Conservation (phyloP, 2,329 filamentous ascomycete species). For the Chrysoporthe deuterocubensis region DNA sequence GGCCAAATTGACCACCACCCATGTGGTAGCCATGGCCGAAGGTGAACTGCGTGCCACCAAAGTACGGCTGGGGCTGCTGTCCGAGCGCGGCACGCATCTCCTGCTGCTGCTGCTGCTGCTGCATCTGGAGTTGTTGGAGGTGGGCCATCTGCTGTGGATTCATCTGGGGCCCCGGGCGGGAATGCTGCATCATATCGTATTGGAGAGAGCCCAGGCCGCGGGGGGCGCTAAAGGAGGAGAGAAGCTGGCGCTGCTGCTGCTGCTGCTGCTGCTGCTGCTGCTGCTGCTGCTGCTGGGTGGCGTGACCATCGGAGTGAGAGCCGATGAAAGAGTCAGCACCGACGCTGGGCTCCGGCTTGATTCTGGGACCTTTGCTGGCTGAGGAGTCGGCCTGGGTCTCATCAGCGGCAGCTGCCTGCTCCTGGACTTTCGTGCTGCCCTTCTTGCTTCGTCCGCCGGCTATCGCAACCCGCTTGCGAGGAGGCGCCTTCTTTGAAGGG, state of each 20-base stretch:
- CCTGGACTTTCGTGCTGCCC: not conserved
- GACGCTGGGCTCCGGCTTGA: not conserved
- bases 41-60: not conserved
- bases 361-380: not conserved
- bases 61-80: not conserved
- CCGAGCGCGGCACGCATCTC: not conserved
- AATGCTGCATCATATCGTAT: not conserved
- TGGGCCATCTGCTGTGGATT: conserved; percentile 6
- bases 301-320: no score
- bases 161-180: not conserved
- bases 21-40: not conserved
- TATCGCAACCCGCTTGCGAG: conserved; percentile 10
- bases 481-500: conserved; percentile 1
- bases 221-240: not conserved
- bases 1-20: not conserved
- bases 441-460: not conserved
- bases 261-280: conserved; percentile 2
- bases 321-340: not conserved
- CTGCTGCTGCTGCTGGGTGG: not conserved
- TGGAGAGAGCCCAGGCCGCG: not conserved
- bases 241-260: conserved; percentile 8
- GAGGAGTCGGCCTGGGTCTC: not conserved
- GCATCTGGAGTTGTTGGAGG: conserved; percentile 1
- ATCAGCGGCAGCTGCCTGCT: not conserved
- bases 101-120: not conserved